phyloP scores from a whole-genome alignment of 1,139 yeast species.

The Magnusiomyces clavatus region DNA sequence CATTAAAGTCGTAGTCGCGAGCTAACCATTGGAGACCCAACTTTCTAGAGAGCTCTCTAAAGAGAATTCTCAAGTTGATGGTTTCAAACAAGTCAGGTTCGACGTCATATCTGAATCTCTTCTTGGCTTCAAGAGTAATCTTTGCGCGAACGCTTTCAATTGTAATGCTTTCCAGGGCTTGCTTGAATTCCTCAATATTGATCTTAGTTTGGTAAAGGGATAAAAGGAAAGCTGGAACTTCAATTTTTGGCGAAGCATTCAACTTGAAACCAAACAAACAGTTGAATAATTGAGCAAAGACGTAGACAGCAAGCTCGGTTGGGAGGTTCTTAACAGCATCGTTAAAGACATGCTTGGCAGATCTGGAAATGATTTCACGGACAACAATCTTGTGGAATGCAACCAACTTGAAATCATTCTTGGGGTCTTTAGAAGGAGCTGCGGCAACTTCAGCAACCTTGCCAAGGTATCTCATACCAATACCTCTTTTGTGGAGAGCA shows the following conservation, averaged over 20 bases:
- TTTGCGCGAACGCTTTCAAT: constrained; percentile 39
- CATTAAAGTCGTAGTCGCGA: constrained; percentile 41
- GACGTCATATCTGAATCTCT: constrained; percentile 51
- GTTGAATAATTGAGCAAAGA: constrained; percentile 68
- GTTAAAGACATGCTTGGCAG: constrained; percentile 69
- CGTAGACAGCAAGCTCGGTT: constrained; percentile 45
- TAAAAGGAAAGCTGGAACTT: not conserved
- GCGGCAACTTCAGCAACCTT: constrained; percentile 13
- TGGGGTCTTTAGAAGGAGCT: not conserved
- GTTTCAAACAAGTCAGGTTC: constrained; percentile 39
- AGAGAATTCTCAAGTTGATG: constrained; percentile 34
- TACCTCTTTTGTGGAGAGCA: constrained; percentile 70
- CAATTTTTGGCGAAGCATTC: constrained; percentile 2
- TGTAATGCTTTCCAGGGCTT: constrained; percentile 32
- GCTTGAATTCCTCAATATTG: too few species aligned
- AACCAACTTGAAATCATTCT: constrained; percentile 12
- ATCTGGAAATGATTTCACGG: constrained; percentile 73
- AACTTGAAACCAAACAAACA: constrained; percentile 40
- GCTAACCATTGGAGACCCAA: constrained; percentile 82
- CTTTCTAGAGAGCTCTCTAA: constrained; percentile 67
- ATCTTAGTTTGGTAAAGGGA: too few species aligned
- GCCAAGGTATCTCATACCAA: constrained; percentile 85
- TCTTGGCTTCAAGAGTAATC: constrained; percentile 44
- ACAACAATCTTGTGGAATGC: constrained; percentile 44
- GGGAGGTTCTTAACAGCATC: constrained; percentile 43